Evolutionary conservation across 805 yeast genomes (phyloP), one percentile per base, ranked within the genome.

Genomic region (Monosporozyma siamensis): DNA sequence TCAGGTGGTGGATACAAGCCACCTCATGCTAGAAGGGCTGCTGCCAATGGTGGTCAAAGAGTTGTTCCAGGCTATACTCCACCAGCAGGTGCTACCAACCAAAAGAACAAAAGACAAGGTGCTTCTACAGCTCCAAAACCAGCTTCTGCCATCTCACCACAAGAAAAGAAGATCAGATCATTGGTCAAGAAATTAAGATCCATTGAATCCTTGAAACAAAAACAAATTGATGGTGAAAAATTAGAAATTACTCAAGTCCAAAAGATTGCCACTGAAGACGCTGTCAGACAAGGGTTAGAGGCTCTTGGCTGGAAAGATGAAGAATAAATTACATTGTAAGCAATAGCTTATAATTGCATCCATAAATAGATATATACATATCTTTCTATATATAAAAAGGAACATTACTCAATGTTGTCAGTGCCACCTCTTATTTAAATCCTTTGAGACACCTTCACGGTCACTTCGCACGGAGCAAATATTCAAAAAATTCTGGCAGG

Each of bases 1-100:
- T 80, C 89, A 42, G 73, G 77, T 25, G 95, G 96, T 42, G 97
- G 97, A 34, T 92, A 92, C 63, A 78, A 95, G 62, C 98, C 98
- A 20, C 98, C 99, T 2, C 96, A 88, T 63, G 95, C 97, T 9
- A 75, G 95, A 62, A 61, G 84, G 78, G 61, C 49, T 0, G 57
- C 50, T 22, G 46, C 50, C 10, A 45, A 36, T 26, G 49, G 48
- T 27, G 41, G 51, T 69, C 57, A 57, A 44, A 64, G 65, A 40
- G 58, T 53, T 40, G 72, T 79, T 39, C 83, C 86, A 29, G 55
- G 61, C 30, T 50, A 54, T 50, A 78, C 79, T 22, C 70, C 78
- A 10, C 64, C 61, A 22, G 68, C 68, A 39, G 80, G 77, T 53
- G 46, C 80, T 31, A 83, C 92, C 12, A 75, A 80, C 10, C 82